Evolutionary conservation across 306 rosid species (phyloP).

Genomic region (Cicer judaicum): DNA sequence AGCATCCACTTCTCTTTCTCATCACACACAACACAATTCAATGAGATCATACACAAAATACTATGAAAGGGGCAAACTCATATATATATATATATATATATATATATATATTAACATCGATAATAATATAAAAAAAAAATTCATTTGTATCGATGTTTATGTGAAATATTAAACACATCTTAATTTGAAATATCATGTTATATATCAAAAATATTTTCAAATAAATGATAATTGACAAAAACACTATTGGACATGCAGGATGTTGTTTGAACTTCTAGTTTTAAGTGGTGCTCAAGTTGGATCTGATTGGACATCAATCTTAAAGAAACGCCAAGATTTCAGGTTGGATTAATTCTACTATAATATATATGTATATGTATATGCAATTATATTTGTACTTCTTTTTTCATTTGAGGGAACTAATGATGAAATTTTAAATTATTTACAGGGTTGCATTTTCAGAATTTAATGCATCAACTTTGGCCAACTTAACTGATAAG

Average conservation of each 20-base stretch:
- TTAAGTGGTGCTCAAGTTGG: slow-evolving; percentile 96
- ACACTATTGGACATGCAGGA: slow-evolving; percentile 49
- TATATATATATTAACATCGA: no score
- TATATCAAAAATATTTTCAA: background rate
- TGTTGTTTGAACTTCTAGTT: slow-evolving; percentile 88
- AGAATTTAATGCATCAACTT: slow-evolving; percentile 71
- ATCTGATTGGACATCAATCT: slow-evolving; percentile 93
- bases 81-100: no score
- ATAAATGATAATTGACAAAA: slow-evolving; percentile 32
- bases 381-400: background rate
- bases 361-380: background rate
- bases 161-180: no score
- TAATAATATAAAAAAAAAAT: no score
- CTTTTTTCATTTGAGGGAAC: background rate
- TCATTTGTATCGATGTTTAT: no score
- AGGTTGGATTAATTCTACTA: slow-evolving; percentile 49
- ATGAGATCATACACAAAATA: no score
- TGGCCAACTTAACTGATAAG: slow-evolving; percentile 77
- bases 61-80: no score
- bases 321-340: slow-evolving; percentile 87
- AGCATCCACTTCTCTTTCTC: slow-evolving; percentile 42
- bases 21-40: background rate
- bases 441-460: slow-evolving; percentile 78
- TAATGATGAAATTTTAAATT: slow-evolving; percentile 25
- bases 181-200: no score